Evolutionary conservation across 305 asterid genomes (phyloP).

Genomic region (Solanum hybrid): DNA sequence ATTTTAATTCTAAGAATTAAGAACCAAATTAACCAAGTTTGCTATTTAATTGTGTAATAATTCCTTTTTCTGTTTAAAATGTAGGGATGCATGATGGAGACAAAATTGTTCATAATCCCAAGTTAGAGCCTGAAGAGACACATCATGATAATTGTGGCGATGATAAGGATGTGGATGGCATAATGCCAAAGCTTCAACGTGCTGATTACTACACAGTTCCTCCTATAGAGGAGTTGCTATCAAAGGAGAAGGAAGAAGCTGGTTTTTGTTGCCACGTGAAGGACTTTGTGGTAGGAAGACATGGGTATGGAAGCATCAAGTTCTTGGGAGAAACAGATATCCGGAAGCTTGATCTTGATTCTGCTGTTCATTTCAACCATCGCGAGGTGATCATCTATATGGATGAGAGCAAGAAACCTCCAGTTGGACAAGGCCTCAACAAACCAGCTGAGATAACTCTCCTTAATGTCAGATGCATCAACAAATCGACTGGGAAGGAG

Average conservation of each 20-base stretch:
- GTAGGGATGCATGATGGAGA: background rate
- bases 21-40: background rate
- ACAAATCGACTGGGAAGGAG: slow-evolving; percentile 47
- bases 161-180: slow-evolving; percentile 4
- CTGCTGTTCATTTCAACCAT: slow-evolving; percentile 47
- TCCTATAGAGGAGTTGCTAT: slow-evolving; percentile 46
- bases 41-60: background rate
- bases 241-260: slow-evolving; percentile 64
- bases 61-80: background rate
- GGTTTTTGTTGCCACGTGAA: slow-evolving; percentile 63
- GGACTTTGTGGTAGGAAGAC: slow-evolving; percentile 71
- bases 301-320: slow-evolving; percentile 66
- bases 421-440: slow-evolving; percentile 80
- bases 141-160: background rate
- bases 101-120: background rate
- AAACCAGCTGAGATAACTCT: slow-evolving; percentile 77
- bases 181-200: slow-evolving; percentile 58
- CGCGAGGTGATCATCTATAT: slow-evolving; percentile 60
- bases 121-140: background rate
- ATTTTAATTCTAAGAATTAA: background rate
- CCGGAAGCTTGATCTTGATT: slow-evolving; percentile 62
- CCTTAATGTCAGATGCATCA: slow-evolving; percentile 55
- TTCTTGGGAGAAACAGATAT: slow-evolving; percentile 77
- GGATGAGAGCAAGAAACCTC: slow-evolving; percentile 75
- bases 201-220: background rate